Evolutionary conservation across 306 rosid species (phyloP).

Genomic region (Castanopsis chinensis): DNA sequence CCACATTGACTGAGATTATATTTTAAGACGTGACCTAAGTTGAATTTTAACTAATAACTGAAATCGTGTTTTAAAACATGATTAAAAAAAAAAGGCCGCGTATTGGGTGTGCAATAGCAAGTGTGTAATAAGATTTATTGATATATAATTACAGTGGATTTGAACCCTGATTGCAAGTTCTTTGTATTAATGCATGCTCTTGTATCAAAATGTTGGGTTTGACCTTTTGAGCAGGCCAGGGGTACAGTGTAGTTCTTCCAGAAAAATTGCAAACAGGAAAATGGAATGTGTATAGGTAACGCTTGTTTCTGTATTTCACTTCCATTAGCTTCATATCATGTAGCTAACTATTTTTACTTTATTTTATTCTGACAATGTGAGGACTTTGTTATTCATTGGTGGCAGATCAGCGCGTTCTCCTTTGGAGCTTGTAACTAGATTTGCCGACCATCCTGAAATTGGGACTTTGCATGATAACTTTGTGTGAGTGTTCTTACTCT

Average conservation of each 20-base stretch:
- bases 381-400: conserved; percentile 3
- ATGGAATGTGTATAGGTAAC: conserved; percentile 94
- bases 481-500: conserved; percentile 54
- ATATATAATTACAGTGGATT: no score
- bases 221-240: conserved; percentile 70
- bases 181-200: conserved; percentile 5
- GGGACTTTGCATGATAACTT: conserved; percentile 90
- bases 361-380: background rate
- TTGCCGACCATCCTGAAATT: conserved; percentile 75
- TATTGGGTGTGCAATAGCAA: no score
- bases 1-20: no score
- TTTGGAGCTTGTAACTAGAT: conserved; percentile 70
- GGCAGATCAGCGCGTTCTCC: conserved; percentile 80
- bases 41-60: no score
- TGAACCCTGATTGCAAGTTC: background rate
- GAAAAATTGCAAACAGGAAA: conserved; percentile 92
- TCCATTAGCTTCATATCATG: background rate
- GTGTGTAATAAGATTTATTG: no score
- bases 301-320: background rate
- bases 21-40: no score
- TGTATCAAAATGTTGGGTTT: conserved; percentile 22
- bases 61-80: no score
- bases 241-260: conserved; percentile 91
- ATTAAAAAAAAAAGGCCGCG: no score
- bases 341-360: background rate